These are phyloP conservation scores for Diaporthe caulivora DNA, from an alignment of 2,329 filamentous ascomycete species.

Conservation along the genomic window DNA sequence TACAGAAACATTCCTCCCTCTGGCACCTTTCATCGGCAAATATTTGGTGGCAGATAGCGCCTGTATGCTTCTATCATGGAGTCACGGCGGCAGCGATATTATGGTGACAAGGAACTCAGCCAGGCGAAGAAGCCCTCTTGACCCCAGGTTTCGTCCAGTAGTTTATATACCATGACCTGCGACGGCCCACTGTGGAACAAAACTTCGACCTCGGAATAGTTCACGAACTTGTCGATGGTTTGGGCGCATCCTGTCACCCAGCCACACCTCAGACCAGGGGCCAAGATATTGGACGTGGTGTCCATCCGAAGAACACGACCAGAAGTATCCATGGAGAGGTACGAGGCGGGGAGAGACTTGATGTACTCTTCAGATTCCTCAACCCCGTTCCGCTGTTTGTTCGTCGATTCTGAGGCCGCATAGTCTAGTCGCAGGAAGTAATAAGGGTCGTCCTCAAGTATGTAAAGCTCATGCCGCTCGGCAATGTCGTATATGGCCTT, in stretches of 20 bases:
- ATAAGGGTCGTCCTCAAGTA: constrained; percentile 82
- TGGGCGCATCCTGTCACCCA: constrained; percentile 48
- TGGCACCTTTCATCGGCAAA: constrained; percentile 44
- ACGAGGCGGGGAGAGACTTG: constrained; percentile 44
- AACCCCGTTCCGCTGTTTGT: neutral
- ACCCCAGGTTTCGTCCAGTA: constrained; percentile 49
- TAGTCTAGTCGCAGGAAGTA: constrained; percentile 76
- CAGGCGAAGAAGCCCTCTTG: constrained; percentile 48
- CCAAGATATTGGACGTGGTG: constrained; percentile 48
- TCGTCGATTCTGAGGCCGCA: too few species aligned
- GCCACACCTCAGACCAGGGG: constrained; percentile 47
- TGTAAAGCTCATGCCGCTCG: constrained; percentile 78
- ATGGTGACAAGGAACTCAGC: constrained; percentile 43
- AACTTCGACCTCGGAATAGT: constrained; percentile 43
- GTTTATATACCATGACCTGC: constrained; percentile 48
- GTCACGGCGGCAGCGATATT: constrained; percentile 45
- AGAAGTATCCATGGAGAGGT: constrained; percentile 49
- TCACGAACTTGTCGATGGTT: constrained; percentile 46
- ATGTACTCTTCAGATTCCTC: neutral
- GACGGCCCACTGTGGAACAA: constrained; percentile 44
- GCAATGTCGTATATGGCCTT: constrained; percentile 74
- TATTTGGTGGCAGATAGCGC: constrained; percentile 42
- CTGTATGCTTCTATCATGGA: constrained; percentile 45
- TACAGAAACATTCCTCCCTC: constrained; percentile 46
- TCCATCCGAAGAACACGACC: constrained; percentile 50